A percentile compares a stretch with the other conserved stretches of the same genome.
Conservation (phyloP, 148 eudicot species). For the Rhododendron mucronatum region DNA sequence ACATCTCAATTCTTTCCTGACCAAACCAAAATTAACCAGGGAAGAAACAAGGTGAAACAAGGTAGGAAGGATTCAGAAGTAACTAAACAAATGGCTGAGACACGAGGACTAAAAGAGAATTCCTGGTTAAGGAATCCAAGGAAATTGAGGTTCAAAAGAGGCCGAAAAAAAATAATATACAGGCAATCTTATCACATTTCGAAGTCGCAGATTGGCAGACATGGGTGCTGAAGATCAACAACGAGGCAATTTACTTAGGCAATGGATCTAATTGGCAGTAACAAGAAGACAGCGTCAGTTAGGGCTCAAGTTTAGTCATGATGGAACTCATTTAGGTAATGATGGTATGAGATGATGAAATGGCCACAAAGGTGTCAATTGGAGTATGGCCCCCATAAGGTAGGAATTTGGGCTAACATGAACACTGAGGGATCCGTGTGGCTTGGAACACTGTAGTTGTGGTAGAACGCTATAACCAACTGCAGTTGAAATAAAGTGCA, state of each 20-base stretch:
- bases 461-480: neutral
- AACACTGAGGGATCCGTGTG: neutral
- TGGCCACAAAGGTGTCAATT: too few species aligned
- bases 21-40: neutral
- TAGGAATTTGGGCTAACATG: neutral
- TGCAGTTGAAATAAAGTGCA: neutral
- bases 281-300: neutral
- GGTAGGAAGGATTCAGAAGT: neutral
- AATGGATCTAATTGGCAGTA: neutral
- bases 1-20: neutral
- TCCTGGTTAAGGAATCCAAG: too few species aligned
- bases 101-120: neutral
- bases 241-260: neutral
- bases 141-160: too few species aligned
- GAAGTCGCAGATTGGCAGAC: neutral
- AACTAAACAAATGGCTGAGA: neutral
- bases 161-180: too few species aligned
- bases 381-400: neutral
- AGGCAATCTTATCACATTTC: neutral
- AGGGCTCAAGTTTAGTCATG: neutral
- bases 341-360: too few species aligned
- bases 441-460: neutral
- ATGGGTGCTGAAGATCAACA: neutral
- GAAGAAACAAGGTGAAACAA: neutral
- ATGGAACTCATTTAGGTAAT: too few species aligned